Base-by-base conservation (phyloP, 441 rosid species). In the Erodium texanum region DNA sequence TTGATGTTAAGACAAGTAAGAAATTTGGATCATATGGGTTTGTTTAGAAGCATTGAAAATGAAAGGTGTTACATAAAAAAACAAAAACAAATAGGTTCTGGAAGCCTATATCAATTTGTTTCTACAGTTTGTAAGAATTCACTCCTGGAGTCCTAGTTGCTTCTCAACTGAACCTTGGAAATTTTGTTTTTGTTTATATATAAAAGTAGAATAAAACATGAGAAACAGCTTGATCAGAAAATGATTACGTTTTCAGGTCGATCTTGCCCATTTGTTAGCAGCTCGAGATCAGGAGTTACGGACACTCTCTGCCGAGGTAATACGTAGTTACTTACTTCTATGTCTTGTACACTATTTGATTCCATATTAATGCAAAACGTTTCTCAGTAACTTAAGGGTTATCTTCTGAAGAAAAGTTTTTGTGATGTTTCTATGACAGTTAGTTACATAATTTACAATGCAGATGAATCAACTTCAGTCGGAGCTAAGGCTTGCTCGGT, bases 401-500 rank as follows among this genome's bases (percentile, higher is more conserved):
- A 22, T 59, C 29, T 9, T 59, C 5, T 22, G 12, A 22, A 23
- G 24, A 59, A 11, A 20, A 3, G 14, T 20, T 34, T 64, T 36
- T 22, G 18, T 18, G 18, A 41, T 65, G 6, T 32, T 32, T 32
- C 36, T 32, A 32, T 32, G 0, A 32, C 36, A 32, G 36, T 32
- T 32, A 7, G 24, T 9, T 45, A 22, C 50, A 34, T 32, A 34
- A 58, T 73, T 76, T 70, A 62, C 65, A 50, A 64, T 75, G 67
- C 82, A 93, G 99, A 87, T 88, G 89, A 85, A 93, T 82, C 99
- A 93, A 75, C 80, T 89, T 74, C 99, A 91, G 75, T 89, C 93
- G 3, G 99, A 93, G 79, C 86, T 93, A 18, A 84, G 84, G 71
- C 93, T 93, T 45, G 99, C 97, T 72, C 84, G 95, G 48, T 89